Conservation (phyloP, 2,329 filamentous ascomycete species). For the Parastagonospora nodorum region DNA sequence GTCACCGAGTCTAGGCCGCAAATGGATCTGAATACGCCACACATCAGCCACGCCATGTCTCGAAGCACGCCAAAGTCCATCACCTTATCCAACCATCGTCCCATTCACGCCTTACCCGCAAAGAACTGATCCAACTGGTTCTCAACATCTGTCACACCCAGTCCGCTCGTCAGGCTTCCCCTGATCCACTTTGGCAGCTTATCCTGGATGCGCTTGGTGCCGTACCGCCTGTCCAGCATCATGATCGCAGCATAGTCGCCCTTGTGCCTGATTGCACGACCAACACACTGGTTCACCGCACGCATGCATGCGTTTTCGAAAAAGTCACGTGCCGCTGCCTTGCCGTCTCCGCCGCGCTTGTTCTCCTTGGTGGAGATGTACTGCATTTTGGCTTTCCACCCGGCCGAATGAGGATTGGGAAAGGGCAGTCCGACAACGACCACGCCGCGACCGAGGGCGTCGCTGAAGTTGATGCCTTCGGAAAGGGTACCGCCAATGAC, state of each 20-base stretch:
- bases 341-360: constrained; percentile 45
- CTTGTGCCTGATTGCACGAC: constrained; percentile 84
- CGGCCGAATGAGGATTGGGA: constrained; percentile 83
- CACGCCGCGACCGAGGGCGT: constrained; percentile 85
- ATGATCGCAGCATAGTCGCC: constrained; percentile 91
- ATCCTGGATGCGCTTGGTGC: constrained; percentile 69
- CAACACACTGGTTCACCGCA: constrained; percentile 95
- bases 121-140: constrained; percentile 45
- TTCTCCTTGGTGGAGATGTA: constrained; percentile 72
- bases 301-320: constrained; percentile 97
- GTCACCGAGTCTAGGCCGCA: constrained; percentile 6
- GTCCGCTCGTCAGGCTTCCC: constrained; percentile 60
- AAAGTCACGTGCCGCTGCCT: constrained; percentile 69
- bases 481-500: constrained; percentile 95
- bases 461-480: constrained; percentile 98
- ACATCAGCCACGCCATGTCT: background rate
- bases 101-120: constrained; percentile 27
- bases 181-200: constrained; percentile 93
- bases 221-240: constrained; percentile 81
- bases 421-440: constrained; percentile 92
- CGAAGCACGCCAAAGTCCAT: background rate
- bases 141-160: constrained; percentile 53
- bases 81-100: background rate
- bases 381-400: constrained; percentile 91
- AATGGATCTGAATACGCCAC: constrained; percentile 7